Evolutionary conservation across 495 filamentous ascomycete species (phyloP), one percentile per base, ranked within the genome.

Genomic region (Bacidia rubella): DNA sequence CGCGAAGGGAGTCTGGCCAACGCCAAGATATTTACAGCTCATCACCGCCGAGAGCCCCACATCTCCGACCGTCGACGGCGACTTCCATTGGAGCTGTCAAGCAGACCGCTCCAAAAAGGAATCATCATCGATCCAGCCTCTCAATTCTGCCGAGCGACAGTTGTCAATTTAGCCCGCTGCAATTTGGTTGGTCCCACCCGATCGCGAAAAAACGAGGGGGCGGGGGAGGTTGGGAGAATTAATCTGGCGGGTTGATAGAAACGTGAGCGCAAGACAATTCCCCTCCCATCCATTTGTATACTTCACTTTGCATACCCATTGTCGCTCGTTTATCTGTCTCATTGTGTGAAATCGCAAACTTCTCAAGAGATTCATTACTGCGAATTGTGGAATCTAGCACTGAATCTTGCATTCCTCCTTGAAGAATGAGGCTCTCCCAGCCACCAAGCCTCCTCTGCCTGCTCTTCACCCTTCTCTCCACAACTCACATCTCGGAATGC

Each of bases 381-480:
- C n/a, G n/a, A n/a, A n/a, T n/a, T n/a, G n/a, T n/a, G n/a, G n/a
- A n/a, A n/a, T n/a, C n/a, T n/a, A n/a, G n/a, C n/a, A n/a, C n/a
- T n/a, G n/a, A n/a, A n/a, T n/a, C 51, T 57, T 52, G 52, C 43
- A 47, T 39, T 56, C 45, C 56, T 54, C 54, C 48, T 38, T 26
- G 21, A 27, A 46, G 19, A 20, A 66, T 66, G 63, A 53, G 54
- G 40, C 47, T 57, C 41, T 58, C 52, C 23, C 51, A 47, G 38
- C 56, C 63, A 42, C 57, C 50, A 49, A 57, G 57, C 15, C 57
- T 63, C 27, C 53, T 66, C 35, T 57, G 56, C 20, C 58, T 67
- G 29, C 54, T 67, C 47, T 51, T 53, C 42, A 53, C 60, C 22
- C 52, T 66, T 12, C 67, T 69, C 54, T 62, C 67, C 49, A 57